Evolutionary conservation across 2,329 filamentous ascomycete species (phyloP), one percentile per base, ranked within the genome.

Genomic region (Penicillium sp.): DNA sequence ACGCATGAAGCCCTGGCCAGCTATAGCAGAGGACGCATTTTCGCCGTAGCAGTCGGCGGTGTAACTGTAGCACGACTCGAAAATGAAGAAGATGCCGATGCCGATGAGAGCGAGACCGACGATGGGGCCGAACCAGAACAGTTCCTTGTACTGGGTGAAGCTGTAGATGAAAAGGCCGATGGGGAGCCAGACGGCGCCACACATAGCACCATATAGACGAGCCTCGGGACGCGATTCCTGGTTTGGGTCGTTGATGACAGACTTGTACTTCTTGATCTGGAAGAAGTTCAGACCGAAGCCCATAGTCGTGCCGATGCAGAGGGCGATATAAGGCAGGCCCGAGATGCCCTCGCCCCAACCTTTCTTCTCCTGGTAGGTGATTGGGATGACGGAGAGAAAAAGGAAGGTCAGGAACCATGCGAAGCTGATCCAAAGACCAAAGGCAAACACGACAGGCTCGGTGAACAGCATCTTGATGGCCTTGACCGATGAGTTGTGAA

Each of bases 351-450:
- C 74, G 40, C 61, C 66, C 76, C 76, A 78, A 51, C 74, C 74
- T 29, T 70, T 71, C 67, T 78, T 77, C 50, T 77, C 74, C 16
- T 61, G 47, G 66, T 76, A 78, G 29, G 73, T 75, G 60, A 76
- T 75, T 11, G 72, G 70, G 50, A 76, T 75, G 49, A 73, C 72
- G 20, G 69, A 75, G 6, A 78, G 64, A 71, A 78, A 78, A 42
- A 78, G 69, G 69, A 78, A 78, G 35, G 74, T 69, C 16, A 78
- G 70, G 54, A 74, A 75, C 75, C 75, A 78, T 54, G 73, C 73
- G 60, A 77, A 77, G 13, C 68, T 67, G 48, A 77, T 77, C 74
- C 74, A 77, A 23, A 77, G 60, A 45, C 75, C 75, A 37, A 76
- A 76, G 23, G 70, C 68, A 46, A 76, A 74, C 4, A 76, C 73